These are phyloP conservation scores for Penicillium sp. DNA, from an alignment of 2,329 filamentous ascomycete genomes.

Conservation along the genomic window DNA sequence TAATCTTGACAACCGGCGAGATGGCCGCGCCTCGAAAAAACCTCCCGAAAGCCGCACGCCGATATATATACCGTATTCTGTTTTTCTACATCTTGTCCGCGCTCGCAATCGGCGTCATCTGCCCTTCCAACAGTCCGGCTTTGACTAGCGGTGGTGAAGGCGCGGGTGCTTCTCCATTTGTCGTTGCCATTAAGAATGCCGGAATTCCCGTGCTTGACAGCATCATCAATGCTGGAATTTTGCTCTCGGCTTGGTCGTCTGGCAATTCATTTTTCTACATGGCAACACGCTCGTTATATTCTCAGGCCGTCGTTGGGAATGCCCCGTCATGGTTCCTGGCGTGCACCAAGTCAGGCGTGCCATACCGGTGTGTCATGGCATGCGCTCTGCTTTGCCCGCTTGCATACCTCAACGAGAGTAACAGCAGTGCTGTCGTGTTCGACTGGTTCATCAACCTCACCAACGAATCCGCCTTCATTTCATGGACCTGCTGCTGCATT, in stretches of 20 bases:
- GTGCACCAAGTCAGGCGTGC: conserved; percentile 60
- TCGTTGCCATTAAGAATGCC: conserved; percentile 46
- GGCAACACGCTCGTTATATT: conserved; percentile 63
- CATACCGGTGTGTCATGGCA: conserved; percentile 56
- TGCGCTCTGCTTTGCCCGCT: conserved; percentile 60
- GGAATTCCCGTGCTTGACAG: conserved; percentile 61
- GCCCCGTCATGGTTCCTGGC: conserved; percentile 59
- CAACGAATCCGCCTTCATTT: conserved; percentile 65
- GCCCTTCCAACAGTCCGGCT: conserved; percentile 49
- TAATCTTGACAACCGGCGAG: conserved; percentile 55
- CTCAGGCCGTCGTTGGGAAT: conserved; percentile 60
- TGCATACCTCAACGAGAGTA: conserved; percentile 60
- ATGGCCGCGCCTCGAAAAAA: conserved; percentile 55
- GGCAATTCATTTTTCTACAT: conserved; percentile 75
- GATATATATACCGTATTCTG: conserved; percentile 58
- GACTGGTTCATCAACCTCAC: conserved; percentile 70
- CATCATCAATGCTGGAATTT: conserved; percentile 74
- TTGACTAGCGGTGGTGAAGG: conserved; percentile 47
- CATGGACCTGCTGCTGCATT: conserved; percentile 49
- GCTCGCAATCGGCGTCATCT: conserved; percentile 58
- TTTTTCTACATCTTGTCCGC: conserved; percentile 58
- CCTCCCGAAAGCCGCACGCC: conserved; percentile 54
- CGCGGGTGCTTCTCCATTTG: conserved; percentile 48
- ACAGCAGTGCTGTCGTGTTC: conserved; percentile 57
- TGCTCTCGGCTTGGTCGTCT: conserved; percentile 73